Percentiles rank a stretch among this genome's conserved stretches.
These are phyloP conservation scores for Hermanozyma aechmeae DNA, from an alignment of 805 yeast genomes.

Conservation along the genomic window DNA sequence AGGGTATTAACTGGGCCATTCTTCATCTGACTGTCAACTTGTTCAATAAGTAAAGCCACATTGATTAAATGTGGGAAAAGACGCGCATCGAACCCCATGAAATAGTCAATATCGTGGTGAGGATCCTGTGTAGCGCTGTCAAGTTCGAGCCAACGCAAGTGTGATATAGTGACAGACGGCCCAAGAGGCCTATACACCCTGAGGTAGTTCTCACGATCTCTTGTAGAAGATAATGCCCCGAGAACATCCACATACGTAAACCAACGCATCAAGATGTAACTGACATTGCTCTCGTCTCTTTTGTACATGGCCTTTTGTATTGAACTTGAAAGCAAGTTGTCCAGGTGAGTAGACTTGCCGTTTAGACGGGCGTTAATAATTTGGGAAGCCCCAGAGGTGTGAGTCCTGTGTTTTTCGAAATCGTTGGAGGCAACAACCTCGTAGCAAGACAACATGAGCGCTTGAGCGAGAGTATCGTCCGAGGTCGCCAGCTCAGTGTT, in stretches of 20 bases:
- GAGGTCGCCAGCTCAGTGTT: conserved; percentile 46
- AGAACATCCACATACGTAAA: conserved; percentile 59
- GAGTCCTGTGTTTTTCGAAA: conserved; percentile 51
- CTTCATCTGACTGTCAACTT: conserved; percentile 14
- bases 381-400: conserved; percentile 58
- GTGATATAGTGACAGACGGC: neutral
- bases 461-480: conserved; percentile 58
- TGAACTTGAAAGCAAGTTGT: too few species aligned
- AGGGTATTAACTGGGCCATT: conserved; percentile 1
- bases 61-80: conserved; percentile 51
- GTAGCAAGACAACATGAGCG: conserved; percentile 49
- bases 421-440: conserved; percentile 38
- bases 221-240: conserved; percentile 52
- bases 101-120: conserved; percentile 44
- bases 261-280: conserved; percentile 57
- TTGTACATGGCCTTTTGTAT: neutral
- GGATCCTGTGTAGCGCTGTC: conserved; percentile 9
- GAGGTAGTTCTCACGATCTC: conserved; percentile 22
- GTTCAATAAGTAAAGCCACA: conserved; percentile 27
- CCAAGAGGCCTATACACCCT: conserved; percentile 7
- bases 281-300: conserved; percentile 26
- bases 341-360: conserved; percentile 5
- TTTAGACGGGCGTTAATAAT: conserved; percentile 43
- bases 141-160: neutral
- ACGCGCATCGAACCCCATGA: conserved; percentile 58